Percentiles rank a stretch among this genome's conserved stretches.
These are phyloP conservation scores for Dictyostelium firmibasis DNA, from an alignment of 78 protist species.

Conservation along the genomic window DNA sequence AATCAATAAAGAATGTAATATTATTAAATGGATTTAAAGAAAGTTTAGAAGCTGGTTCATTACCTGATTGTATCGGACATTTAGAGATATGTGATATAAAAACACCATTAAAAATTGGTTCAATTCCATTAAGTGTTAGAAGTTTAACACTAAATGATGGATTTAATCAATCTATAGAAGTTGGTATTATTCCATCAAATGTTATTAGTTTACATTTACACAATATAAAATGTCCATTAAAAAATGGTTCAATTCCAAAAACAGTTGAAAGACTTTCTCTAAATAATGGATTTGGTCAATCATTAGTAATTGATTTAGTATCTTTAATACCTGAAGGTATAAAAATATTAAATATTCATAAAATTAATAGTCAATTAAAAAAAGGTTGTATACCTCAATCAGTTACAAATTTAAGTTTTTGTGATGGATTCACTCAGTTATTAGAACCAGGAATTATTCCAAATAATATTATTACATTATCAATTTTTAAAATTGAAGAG, in stretches of 20 bases:
- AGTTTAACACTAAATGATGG: neutral
- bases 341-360: neutral
- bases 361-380: neutral
- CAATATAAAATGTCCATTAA: neutral
- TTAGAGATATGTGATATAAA: neutral
- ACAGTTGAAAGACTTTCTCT: neutral
- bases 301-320: neutral
- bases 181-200: neutral
- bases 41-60: neutral
- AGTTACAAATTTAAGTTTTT: neutral
- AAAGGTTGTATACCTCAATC: neutral
- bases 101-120: neutral
- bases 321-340: neutral
- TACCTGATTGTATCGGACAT: neutral
- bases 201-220: neutral
- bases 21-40: neutral
- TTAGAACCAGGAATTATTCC: neutral
- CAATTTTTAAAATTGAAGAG: neutral
- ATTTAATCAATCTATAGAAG: neutral
- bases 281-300: neutral
- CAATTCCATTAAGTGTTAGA: neutral
- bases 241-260: neutral
- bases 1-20: neutral
- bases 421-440: neutral
- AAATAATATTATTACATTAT: neutral